Evolutionary conservation across 2,329 filamentous ascomycete genomes (phyloP), one percentile per base, ranked within the genome.

Genomic region (Elsinoe necatrix): DNA sequence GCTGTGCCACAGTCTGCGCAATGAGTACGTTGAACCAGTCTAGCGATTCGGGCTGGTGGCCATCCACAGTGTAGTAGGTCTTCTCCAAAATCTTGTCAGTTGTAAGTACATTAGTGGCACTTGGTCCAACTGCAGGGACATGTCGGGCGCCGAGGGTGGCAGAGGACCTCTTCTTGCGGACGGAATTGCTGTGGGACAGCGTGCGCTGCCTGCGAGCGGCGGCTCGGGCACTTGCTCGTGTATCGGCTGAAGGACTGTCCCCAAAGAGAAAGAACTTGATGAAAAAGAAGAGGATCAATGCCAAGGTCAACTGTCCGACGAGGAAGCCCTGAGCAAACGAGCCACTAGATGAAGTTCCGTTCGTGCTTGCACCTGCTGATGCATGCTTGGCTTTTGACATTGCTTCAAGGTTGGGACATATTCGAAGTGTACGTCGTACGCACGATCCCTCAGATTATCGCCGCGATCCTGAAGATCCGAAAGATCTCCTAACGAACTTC

Each of bases 181-280:
- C 61, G 2, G 65, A 62, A 9, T 57, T 66, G 60, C 71, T 69
- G 72, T 95, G 89, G 21, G 86, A 83, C 56, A 90, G 77, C 1
- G 86, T 87, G 61, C 86, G 79, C 54, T 85, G 83, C 58, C 85
- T 82, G 23, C 88, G 82, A 63, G 89, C 84, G 9, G 85, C 85
- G 58, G 87, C 88, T 62, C 87, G 83, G 42, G 86, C 76, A 6
- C 88, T 79, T 11, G 89, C 88, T 18, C 86, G 88, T 56, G 86
- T 83, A 61, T 95, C 90, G 60, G 89, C 80, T 1, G 87, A 89
- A 0, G 90, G 89, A 4, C 89, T 84, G 68, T 97, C 93, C 64
- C 93, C 93, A 68, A 98, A 97, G 68, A 98, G 97, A 80, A 98
- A 98, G 81, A 96, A 98, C 70, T 95, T 95, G 72, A 98, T 97